Conservation (phyloP, 306 rosid genomes). For the Comarum palustre region DNA sequence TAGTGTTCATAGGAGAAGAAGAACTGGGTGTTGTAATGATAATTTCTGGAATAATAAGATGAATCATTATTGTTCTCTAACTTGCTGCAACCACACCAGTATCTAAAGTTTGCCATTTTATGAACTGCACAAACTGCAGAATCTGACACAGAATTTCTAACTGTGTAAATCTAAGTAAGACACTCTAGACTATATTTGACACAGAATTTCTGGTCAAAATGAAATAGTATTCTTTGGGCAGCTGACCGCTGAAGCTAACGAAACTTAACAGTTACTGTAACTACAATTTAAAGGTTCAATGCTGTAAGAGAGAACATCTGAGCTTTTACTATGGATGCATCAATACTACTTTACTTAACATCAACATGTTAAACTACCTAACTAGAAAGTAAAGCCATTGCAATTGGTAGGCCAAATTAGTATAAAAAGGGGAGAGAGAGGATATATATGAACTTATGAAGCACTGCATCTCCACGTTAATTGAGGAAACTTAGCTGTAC, state of each 20-base stretch:
- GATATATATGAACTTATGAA: neutral
- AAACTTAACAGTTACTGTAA: neutral
- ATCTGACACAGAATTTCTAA: neutral
- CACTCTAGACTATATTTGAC: neutral
- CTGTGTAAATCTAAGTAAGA: no score
- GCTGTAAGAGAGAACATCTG: neutral
- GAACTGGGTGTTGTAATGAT: conserved; percentile 6
- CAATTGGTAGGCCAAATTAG: neutral
- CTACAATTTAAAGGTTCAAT: neutral
- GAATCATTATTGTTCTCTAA: neutral
- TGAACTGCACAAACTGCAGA: neutral
- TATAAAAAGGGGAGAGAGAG: neutral
- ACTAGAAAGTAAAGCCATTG: neutral
- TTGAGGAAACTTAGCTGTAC: conserved; percentile 49
- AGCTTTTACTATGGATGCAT: neutral
- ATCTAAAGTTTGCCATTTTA: conserved; percentile 7
- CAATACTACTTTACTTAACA: neutral
- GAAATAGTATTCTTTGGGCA: neutral
- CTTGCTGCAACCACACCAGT: neutral
- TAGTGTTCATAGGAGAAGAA: conserved; percentile 19
- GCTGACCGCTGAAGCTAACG: neutral
- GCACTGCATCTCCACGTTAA: conserved; percentile 7
- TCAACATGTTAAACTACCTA: neutral
- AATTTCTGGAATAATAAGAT: conserved; percentile 7
- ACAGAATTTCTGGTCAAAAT: neutral